Conservation (phyloP, 2,329 filamentous ascomycete genomes). For the Fusarium avenaceum region DNA sequence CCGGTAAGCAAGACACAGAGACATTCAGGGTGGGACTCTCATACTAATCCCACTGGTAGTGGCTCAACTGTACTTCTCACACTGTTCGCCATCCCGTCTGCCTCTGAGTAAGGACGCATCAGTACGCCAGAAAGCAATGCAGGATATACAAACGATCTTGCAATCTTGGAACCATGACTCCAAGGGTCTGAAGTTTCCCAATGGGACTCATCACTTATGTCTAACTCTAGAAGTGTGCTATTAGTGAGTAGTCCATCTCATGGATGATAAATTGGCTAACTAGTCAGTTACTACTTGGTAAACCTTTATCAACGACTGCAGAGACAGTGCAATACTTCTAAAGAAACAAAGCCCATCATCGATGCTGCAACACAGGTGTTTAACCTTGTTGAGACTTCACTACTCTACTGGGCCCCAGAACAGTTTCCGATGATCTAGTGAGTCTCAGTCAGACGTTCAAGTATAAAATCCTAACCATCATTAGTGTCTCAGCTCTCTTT, state of each 20-base stretch:
- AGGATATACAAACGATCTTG: rapidly evolving
- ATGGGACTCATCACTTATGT: not conserved
- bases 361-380: not conserved
- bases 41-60: not conserved
- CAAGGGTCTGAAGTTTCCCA: not conserved
- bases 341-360: rapidly evolving
- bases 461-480: not conserved
- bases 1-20: not conserved
- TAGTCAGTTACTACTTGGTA: not conserved
- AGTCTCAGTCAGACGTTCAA: rapidly evolving
- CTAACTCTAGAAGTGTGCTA: not conserved
- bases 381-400: rapidly evolving
- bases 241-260: not conserved
- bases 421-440: conserved; percentile 7
- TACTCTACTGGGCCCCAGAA: not conserved
- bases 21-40: rapidly evolving
- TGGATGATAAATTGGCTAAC: rapidly evolving
- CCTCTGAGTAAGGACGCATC: rapidly evolving
- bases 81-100: not conserved
- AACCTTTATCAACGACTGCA: not conserved
- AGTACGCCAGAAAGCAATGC: not conserved
- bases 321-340: rapidly evolving
- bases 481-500: not conserved
- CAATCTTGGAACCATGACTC: not conserved
- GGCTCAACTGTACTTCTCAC: not conserved